These are phyloP conservation scores for Globisporangium cederbergense DNA, from an alignment of 352 stramenopile species.

Conservation along the genomic window DNA sequence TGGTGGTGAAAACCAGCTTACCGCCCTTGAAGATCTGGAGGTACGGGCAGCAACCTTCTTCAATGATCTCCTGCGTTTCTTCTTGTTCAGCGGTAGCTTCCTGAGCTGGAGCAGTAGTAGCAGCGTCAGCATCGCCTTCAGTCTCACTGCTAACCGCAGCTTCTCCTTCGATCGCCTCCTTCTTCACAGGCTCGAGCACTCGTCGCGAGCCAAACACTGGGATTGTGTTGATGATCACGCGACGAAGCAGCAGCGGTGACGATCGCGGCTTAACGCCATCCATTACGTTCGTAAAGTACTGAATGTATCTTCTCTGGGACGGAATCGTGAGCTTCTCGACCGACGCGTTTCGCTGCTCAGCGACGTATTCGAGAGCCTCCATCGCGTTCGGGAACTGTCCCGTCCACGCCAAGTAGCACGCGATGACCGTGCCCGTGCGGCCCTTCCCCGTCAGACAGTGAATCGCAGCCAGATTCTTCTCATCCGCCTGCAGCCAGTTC, in stretches of 20 bases:
- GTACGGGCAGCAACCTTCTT: conserved; percentile 95
- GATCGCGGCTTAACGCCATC: conserved; percentile 93
- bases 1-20: conserved; percentile 95
- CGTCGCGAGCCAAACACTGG: conserved; percentile 79
- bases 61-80: conserved; percentile 55
- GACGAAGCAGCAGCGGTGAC: conserved; percentile 92
- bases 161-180: conserved; percentile 29
- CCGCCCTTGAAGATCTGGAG: conserved; percentile 98
- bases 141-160: conserved; percentile 7
- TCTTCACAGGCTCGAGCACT: conserved; percentile 54
- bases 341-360: conserved; percentile 76
- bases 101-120: conserved; percentile 7
- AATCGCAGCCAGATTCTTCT: conserved; percentile 94
- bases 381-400: conserved; percentile 90
- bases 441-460: conserved; percentile 97
- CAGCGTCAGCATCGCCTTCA: conserved; percentile 14
- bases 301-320: conserved; percentile 94
- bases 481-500: conserved; percentile 95
- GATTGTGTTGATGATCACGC: conserved; percentile 96
- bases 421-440: conserved; percentile 92
- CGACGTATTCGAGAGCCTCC: conserved; percentile 92
- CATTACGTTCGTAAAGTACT: conserved; percentile 98
- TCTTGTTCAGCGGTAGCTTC: conserved; percentile 30
- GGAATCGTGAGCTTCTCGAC: conserved; percentile 96
- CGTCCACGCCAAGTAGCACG: conserved; percentile 96